A percentile compares a stretch with the other conserved stretches of the same genome.
Evolutionary conservation across 2,329 filamentous ascomycete species (phyloP).

Genomic region (Alternaria longipes): DNA sequence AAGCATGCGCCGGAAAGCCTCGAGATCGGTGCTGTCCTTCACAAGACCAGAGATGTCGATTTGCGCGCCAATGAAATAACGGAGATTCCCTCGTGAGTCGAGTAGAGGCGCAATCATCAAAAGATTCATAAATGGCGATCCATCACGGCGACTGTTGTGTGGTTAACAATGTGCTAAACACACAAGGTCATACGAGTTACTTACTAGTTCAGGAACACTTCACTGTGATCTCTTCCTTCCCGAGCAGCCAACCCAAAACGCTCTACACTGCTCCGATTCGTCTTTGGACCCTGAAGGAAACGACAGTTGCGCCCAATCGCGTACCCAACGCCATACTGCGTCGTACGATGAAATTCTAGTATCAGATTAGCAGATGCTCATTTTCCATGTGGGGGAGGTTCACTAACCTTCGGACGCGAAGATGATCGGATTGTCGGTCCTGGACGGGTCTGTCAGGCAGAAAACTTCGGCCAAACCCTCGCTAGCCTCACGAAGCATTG

Average conservation of each 20-base stretch:
- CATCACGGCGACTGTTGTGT: constrained; percentile 68
- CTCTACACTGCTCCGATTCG: constrained; percentile 68
- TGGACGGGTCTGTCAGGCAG: constrained; percentile 77
- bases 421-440: constrained; percentile 78
- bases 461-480: constrained; percentile 81
- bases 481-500: constrained; percentile 71
- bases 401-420: constrained; percentile 75
- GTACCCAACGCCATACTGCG: constrained; percentile 78
- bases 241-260: constrained; percentile 69
- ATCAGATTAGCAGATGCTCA: constrained; percentile 13
- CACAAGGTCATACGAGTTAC: constrained; percentile 28
- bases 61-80: constrained; percentile 77
- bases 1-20: constrained; percentile 65
- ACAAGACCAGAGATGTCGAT: constrained; percentile 75
- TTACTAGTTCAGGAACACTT: constrained; percentile 79
- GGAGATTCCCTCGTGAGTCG: constrained; percentile 71
- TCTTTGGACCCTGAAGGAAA: constrained; percentile 79
- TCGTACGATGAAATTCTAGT: constrained; percentile 77
- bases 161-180: constrained; percentile 14
- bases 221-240: constrained; percentile 73
- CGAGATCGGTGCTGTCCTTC: constrained; percentile 71
- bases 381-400: background rate
- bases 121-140: constrained; percentile 79
- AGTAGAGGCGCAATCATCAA: constrained; percentile 77
- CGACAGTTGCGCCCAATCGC: constrained; percentile 79